phyloP scores from a whole-genome alignment of 2,329 filamentous ascomycete species.

The Aciculosporium take region DNA sequence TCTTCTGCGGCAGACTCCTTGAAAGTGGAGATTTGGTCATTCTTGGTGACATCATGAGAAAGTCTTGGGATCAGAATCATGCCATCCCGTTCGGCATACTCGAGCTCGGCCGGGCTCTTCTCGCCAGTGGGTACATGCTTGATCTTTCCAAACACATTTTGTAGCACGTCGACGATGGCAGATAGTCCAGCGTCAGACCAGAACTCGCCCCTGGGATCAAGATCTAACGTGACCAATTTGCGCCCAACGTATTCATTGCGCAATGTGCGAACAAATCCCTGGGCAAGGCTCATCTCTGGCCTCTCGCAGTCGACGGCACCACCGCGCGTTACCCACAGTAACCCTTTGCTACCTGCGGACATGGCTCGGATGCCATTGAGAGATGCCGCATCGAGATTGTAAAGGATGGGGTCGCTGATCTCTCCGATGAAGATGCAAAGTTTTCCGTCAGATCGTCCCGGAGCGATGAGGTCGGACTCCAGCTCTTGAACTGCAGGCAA shows the following conservation, averaged over 20 bases:
- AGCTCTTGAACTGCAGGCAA: not conserved
- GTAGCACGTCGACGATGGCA: not conserved
- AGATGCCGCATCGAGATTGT: not conserved
- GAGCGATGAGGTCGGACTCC: not conserved
- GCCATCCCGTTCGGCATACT: not conserved
- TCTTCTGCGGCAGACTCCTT: not conserved
- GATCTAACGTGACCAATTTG: not conserved
- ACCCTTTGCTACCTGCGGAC: not conserved
- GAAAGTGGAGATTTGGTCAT: not conserved
- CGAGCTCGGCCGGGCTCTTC: not conserved
- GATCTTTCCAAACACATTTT: not conserved
- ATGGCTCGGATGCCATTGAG: conserved; percentile 2
- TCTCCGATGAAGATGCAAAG: conserved; percentile 6
- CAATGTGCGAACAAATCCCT: not conserved
- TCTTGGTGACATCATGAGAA: not conserved
- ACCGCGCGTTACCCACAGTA: conserved; percentile 5
- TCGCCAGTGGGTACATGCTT: no score
- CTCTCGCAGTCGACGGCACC: conserved; percentile 1
- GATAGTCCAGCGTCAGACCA: not conserved
- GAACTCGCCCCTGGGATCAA: not conserved
- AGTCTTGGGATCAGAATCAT: not conserved
- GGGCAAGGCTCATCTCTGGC: not conserved
- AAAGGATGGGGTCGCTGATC: conserved; percentile 1
- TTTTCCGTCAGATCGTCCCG: not conserved
- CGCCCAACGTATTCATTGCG: not conserved